These are phyloP conservation scores for Panicum miliaceum DNA, from an alignment of 176 grass and related monocot species.

Conservation along the genomic window DNA sequence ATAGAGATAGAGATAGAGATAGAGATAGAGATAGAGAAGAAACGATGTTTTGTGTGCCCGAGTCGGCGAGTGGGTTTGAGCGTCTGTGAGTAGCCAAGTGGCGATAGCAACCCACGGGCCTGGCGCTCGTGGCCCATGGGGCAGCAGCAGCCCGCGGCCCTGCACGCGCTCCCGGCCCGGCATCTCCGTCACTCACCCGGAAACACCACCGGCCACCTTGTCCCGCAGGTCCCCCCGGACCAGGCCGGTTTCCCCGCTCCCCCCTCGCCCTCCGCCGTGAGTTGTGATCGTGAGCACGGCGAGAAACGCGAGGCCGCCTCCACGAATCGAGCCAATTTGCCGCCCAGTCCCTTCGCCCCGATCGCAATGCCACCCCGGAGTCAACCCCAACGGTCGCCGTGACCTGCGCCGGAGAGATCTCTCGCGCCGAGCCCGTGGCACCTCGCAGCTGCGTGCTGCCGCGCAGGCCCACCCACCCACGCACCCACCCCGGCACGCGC, in stretches of 20 bases:
- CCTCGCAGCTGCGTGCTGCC: conserved; percentile 6
- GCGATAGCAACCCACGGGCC: not conserved
- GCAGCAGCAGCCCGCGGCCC: not conserved
- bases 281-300: conserved; percentile 17
- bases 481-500: conserved; percentile 1
- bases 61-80: no score
- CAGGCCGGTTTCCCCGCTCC: no score
- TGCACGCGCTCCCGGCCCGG: not conserved
- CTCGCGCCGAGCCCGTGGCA: conserved; percentile 16
- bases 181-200: conserved; percentile 24
- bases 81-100: no score
- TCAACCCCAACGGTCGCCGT: conserved; percentile 38
- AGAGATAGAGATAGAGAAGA: no score
- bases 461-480: not conserved
- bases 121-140: not conserved
- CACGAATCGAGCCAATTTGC: conserved; percentile 22
- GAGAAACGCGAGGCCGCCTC: not conserved
- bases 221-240: not conserved
- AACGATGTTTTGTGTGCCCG: no score
- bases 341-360: conserved; percentile 1
- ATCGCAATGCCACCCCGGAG: conserved; percentile 44
- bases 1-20: no score
- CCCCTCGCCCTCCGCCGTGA: not conserved
- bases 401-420: conserved; percentile 45
- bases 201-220: not conserved